Evolutionary conservation across 2,329 filamentous ascomycete species (phyloP).

Genomic region (Scedosporium boydii): DNA sequence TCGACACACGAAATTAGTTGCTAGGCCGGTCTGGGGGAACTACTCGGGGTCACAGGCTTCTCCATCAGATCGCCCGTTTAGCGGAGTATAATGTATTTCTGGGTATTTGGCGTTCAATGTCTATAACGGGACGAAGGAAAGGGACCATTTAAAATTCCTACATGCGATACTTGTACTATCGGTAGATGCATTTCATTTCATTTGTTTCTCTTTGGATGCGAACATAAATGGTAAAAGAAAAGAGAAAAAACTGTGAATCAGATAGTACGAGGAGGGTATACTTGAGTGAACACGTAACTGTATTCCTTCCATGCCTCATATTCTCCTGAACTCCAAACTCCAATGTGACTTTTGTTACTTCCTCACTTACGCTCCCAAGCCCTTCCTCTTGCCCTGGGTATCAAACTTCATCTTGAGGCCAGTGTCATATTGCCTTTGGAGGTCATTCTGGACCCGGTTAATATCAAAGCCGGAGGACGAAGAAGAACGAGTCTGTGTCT

Average conservation of each 20-base stretch:
- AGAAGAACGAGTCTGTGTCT: neutral
- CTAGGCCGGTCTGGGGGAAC: neutral
- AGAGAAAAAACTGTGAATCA: neutral
- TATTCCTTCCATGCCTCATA: neutral
- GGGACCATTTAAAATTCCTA: neutral
- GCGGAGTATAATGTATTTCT: neutral
- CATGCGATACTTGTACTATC: neutral
- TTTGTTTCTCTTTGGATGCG: neutral
- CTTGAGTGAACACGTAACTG: neutral
- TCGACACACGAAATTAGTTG: neutral
- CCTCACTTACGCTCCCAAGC: constrained; percentile 36
- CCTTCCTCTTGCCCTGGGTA: constrained; percentile 35
- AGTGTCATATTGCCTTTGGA: constrained; percentile 46
- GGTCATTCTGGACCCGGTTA: constrained; percentile 36
- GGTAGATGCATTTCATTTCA: neutral
- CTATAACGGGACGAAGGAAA: neutral
- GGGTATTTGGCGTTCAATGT: neutral
- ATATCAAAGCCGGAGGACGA: constrained; percentile 5
- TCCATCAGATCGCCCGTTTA: neutral
- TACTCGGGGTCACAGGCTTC: neutral
- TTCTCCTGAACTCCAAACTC: neutral
- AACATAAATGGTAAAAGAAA: neutral
- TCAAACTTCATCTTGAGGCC: constrained; percentile 49
- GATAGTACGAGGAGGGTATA: neutral
- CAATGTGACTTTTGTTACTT: neutral